Conservation (phyloP, 495 filamentous ascomycete genomes). For the Chaetomium fimeti region DNA sequence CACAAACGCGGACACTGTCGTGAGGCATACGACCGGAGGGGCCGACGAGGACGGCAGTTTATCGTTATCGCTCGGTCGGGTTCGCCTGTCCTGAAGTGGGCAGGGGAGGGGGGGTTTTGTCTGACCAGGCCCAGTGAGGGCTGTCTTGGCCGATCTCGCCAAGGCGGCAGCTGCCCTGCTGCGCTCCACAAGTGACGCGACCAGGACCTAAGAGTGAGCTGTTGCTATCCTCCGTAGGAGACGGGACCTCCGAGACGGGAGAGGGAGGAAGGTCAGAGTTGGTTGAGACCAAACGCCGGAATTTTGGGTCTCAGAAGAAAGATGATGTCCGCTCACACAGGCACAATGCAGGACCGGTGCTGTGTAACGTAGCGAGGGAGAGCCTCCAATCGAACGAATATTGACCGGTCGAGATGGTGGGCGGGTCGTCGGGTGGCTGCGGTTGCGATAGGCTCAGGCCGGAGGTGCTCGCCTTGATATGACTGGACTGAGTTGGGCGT, state of each 20-base stretch:
- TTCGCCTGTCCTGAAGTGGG: not conserved
- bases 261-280: not conserved
- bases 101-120: not conserved
- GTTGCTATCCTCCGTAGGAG: not conserved
- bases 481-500: not conserved
- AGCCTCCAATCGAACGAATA: not conserved
- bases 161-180: constrained; percentile 23
- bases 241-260: not conserved
- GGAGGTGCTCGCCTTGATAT: not conserved
- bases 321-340: not conserved
- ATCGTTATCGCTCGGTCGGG: not conserved
- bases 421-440: constrained; percentile 1
- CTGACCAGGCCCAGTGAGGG: not conserved
- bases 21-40: constrained; percentile 11
- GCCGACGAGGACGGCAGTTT: not conserved
- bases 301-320: not conserved
- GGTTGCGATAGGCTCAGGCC: not conserved
- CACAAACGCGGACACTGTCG: constrained; percentile 8
- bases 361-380: not conserved
- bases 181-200: constrained; percentile 14
- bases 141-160: constrained; percentile 26
- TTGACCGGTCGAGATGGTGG: not conserved
- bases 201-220: constrained; percentile 1
- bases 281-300: not conserved
- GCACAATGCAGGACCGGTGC: not conserved